phyloP scores from a whole-genome alignment of 202 grass and related monocot genomes.

The Eragrostis tef region DNA sequence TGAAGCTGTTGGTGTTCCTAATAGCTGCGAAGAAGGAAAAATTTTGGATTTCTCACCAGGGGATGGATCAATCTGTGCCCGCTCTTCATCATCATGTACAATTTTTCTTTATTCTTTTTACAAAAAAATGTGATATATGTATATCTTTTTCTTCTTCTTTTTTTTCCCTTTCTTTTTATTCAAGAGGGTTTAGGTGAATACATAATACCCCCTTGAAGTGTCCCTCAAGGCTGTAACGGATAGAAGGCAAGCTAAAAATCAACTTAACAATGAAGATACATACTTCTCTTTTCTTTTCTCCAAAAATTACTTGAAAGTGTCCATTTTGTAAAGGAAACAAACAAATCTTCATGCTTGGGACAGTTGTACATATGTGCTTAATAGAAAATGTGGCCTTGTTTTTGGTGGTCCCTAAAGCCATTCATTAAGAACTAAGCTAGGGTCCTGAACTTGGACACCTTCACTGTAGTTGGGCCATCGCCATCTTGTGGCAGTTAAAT shows the following conservation, averaged over 20 bases:
- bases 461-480: constrained; percentile 43
- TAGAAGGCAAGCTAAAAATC: constrained; percentile 41
- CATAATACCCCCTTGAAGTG: constrained; percentile 41
- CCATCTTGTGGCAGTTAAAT: constrained; percentile 19
- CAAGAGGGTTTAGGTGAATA: constrained; percentile 56
- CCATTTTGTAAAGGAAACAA: background rate
- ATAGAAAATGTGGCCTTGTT: constrained; percentile 32
- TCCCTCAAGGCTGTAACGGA: constrained; percentile 49
- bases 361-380: constrained; percentile 40
- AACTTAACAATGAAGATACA: constrained; percentile 34
- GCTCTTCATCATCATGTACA: constrained; percentile 52
- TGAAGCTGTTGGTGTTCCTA: constrained; percentile 44
- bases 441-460: constrained; percentile 40
- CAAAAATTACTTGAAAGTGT: background rate
- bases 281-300: background rate
- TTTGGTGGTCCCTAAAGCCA: constrained; percentile 26
- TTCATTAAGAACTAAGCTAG: constrained; percentile 34
- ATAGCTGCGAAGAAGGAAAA: constrained; percentile 44
- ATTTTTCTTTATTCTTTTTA: constrained; percentile 49
- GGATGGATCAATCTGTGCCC: constrained; percentile 40
- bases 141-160: constrained; percentile 51
- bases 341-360: background rate
- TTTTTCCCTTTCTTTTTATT: constrained; percentile 12
- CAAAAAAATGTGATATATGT: constrained; percentile 59
- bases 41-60: constrained; percentile 53